Percentiles rank a stretch among this genome's conserved stretches.
phyloP scores from a whole-genome alignment of 2,329 filamentous ascomycete species.

The Fusarium humuli region DNA sequence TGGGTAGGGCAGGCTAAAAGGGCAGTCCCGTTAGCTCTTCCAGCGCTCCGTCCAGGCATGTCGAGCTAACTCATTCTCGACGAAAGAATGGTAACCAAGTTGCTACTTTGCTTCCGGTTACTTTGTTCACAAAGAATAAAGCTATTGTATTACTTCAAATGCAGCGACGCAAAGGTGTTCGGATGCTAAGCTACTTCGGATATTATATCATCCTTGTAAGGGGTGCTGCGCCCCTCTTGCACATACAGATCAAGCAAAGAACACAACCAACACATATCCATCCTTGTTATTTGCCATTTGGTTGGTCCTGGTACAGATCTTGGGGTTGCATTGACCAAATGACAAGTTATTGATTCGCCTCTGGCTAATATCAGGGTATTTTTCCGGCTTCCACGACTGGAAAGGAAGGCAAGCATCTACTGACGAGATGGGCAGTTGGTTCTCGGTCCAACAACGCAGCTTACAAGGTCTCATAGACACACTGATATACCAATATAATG shows the following conservation, averaged over 20 bases:
- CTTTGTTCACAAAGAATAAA: too few relatives aligned
- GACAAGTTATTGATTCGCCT: too few relatives aligned
- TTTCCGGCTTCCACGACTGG: too few relatives aligned
- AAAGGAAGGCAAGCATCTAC: too few relatives aligned
- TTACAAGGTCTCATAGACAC: too few relatives aligned
- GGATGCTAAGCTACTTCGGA: neutral
- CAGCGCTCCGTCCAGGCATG: neutral
- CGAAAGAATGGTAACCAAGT: neutral
- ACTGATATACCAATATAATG: too few relatives aligned
- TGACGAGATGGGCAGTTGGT: too few relatives aligned
- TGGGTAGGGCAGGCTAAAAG: neutral
- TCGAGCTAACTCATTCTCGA: neutral
- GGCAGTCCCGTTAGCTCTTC: neutral
- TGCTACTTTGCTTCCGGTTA: neutral
- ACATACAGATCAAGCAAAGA: neutral
- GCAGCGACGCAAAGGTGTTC: rapidly evolving
- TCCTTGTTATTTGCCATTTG: too few relatives aligned
- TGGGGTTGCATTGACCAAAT: too few relatives aligned
- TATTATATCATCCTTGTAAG: neutral
- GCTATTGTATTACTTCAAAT: neutral
- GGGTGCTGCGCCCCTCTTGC: neutral
- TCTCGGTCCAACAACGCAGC: too few relatives aligned
- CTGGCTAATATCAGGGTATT: too few relatives aligned
- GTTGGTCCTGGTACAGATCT: too few relatives aligned
- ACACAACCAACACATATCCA: neutral